Conservation (phyloP, 1,284 basidiomycete genomes). For the Malassezia restricta region DNA sequence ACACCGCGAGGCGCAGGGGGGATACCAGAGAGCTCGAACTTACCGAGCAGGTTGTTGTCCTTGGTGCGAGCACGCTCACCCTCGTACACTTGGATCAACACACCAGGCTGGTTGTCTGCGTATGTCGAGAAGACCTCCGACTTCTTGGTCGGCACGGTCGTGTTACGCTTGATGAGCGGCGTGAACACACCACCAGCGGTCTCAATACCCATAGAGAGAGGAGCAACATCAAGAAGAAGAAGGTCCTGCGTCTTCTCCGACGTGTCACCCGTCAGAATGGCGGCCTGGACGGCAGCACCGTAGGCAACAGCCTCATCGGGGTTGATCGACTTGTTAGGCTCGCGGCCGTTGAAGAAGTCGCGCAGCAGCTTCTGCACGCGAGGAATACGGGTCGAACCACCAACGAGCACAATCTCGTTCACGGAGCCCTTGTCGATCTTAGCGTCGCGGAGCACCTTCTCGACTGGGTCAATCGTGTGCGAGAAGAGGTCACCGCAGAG, state of each 20-base stretch:
- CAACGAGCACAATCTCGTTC: constrained; percentile 92
- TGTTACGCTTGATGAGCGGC: constrained; percentile 93
- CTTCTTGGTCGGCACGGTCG: constrained; percentile 97
- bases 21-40: constrained; percentile 96
- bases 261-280: constrained; percentile 92
- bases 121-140: constrained; percentile 98
- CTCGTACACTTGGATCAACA: constrained; percentile 96
- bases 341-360: constrained; percentile 85
- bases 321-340: constrained; percentile 64
- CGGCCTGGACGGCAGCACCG: constrained; percentile 97
- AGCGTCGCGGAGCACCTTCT: constrained; percentile 94
- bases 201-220: constrained; percentile 89
- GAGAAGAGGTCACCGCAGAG: constrained; percentile 95
- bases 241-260: constrained; percentile 96
- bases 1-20: constrained; percentile 97
- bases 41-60: constrained; percentile 97
- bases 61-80: constrained; percentile 98
- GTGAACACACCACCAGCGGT: constrained; percentile 99
- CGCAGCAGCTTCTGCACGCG: constrained; percentile 94
- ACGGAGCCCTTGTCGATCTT: constrained; percentile 87
- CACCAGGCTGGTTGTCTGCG: constrained; percentile 97
- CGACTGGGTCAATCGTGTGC: constrained; percentile 88
- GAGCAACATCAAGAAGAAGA: constrained; percentile 89
- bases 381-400: constrained; percentile 97
- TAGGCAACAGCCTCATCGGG: constrained; percentile 99